Evolutionary conservation across 2,329 filamentous ascomycete species (phyloP).

Genomic region (Colletotrichum caudatum): DNA sequence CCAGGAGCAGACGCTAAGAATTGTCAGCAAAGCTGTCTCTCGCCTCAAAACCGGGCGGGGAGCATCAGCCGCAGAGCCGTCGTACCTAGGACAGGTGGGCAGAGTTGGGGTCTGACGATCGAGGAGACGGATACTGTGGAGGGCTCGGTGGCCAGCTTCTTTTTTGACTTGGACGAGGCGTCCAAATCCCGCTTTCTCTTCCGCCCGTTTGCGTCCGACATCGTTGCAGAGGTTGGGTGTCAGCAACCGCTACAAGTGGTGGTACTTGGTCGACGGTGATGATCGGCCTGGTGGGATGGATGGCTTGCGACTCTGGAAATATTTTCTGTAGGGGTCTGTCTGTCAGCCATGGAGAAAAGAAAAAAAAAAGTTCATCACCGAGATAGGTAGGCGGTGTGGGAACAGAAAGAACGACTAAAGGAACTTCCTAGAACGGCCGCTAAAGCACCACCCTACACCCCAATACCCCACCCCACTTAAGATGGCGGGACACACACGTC

Average conservation of each 20-base stretch:
- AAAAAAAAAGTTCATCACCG: slow-evolving; percentile 19
- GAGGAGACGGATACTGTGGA: slow-evolving; percentile 60
- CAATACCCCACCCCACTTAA: slow-evolving; percentile 2
- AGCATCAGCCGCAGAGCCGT: not conserved
- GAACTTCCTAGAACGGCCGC: not conserved
- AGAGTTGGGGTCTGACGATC: slow-evolving; percentile 58
- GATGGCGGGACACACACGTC: slow-evolving; percentile 21
- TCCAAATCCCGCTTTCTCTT: slow-evolving; percentile 67
- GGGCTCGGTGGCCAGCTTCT: slow-evolving; percentile 57
- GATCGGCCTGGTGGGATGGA: slow-evolving; percentile 26
- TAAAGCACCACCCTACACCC: not conserved
- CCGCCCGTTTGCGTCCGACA: slow-evolving; percentile 57
- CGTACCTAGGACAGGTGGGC: slow-evolving; percentile 67
- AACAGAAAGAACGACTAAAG: not conserved
- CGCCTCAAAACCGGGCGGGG: not conserved
- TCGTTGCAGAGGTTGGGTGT: slow-evolving; percentile 43
- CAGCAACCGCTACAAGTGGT: slow-evolving; percentile 1
- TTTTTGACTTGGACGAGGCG: slow-evolving; percentile 58
- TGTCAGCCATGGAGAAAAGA: not conserved
- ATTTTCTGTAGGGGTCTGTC: slow-evolving; percentile 41
- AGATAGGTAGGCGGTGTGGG: slow-evolving; percentile 25
- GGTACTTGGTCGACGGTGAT: not conserved
- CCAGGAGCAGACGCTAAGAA: slow-evolving; percentile 49
- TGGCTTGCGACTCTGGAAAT: slow-evolving; percentile 36
- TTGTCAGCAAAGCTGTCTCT: slow-evolving; percentile 11